phyloP scores from a whole-genome alignment of 805 yeast species.

The Lachancea sp. region DNA sequence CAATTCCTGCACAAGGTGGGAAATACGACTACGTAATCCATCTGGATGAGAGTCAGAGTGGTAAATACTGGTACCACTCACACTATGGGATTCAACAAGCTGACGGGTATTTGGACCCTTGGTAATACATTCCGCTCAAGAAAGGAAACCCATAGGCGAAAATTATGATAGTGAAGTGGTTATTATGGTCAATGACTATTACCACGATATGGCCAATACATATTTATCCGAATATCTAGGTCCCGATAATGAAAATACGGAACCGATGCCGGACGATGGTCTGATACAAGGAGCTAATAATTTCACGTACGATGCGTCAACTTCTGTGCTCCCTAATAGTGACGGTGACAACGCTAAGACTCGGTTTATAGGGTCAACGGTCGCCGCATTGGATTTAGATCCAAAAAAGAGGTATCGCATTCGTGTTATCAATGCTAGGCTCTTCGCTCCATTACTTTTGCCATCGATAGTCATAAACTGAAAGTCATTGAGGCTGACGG shows the following conservation, averaged over 20 bases:
- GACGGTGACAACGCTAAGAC: slow-evolving; percentile 15
- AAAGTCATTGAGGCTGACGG: slow-evolving; percentile 51
- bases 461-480: slow-evolving; percentile 45
- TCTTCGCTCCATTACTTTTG: slow-evolving; percentile 46
- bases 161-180: slow-evolving; percentile 44
- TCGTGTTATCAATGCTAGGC: slow-evolving; percentile 45
- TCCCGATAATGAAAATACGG: slow-evolving; percentile 41
- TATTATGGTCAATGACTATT: slow-evolving; percentile 43
- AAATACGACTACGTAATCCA: slow-evolving; percentile 39
- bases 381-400: slow-evolving; percentile 29
- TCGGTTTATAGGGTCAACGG: slow-evolving; percentile 17
- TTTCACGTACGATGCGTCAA: slow-evolving; percentile 27
- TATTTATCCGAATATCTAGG: slow-evolving; percentile 34
- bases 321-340: slow-evolving; percentile 14
- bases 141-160: slow-evolving; percentile 31
- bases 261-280: slow-evolving; percentile 45
- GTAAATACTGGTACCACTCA: slow-evolving; percentile 54
- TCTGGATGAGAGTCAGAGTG: slow-evolving; percentile 36
- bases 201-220: slow-evolving; percentile 33
- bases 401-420: slow-evolving; percentile 42
- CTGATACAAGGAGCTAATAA: slow-evolving; percentile 36
- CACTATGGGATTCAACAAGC: slow-evolving; percentile 43
- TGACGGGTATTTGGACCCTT: slow-evolving; percentile 48
- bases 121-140: slow-evolving; percentile 39
- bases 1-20: slow-evolving; percentile 37